Conservation (phyloP, 139 green algal species). For the Picochlorum sp. region DNA sequence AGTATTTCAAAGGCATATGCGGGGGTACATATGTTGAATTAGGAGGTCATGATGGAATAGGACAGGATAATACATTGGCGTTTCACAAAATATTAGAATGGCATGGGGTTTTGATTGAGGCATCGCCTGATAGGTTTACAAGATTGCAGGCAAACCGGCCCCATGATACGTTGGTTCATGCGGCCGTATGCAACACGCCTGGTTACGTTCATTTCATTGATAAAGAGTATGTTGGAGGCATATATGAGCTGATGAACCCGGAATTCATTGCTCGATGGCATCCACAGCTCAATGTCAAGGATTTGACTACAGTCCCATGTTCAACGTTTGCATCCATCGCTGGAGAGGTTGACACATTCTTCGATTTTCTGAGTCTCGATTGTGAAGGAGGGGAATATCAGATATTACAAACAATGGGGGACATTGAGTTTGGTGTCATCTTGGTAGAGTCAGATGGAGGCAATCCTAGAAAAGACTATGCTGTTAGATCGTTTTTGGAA, state of each 20-base stretch:
- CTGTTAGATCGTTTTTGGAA: background rate
- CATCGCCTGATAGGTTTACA: background rate
- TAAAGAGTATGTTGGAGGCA: background rate
- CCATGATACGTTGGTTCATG: conserved; percentile 5
- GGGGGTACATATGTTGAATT: background rate
- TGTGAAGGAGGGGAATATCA: background rate
- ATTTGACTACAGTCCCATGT: background rate
- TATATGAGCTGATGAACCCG: background rate
- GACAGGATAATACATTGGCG: background rate
- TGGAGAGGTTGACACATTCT: background rate
- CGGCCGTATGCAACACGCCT: background rate
- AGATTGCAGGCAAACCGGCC: background rate
- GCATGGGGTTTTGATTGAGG: background rate
- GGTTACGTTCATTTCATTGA: background rate
- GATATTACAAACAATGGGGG: background rate
- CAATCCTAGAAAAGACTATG: background rate
- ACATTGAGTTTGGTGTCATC: background rate
- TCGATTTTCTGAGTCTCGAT: background rate
- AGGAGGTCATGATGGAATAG: background rate
- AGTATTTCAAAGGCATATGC: background rate
- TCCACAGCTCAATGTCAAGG: background rate
- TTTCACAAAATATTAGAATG: background rate
- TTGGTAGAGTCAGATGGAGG: background rate
- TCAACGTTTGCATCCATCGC: background rate
- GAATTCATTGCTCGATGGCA: background rate